Base-by-base conservation (phyloP, 2,329 filamentous ascomycete species). In the Macrophomina tecta region DNA sequence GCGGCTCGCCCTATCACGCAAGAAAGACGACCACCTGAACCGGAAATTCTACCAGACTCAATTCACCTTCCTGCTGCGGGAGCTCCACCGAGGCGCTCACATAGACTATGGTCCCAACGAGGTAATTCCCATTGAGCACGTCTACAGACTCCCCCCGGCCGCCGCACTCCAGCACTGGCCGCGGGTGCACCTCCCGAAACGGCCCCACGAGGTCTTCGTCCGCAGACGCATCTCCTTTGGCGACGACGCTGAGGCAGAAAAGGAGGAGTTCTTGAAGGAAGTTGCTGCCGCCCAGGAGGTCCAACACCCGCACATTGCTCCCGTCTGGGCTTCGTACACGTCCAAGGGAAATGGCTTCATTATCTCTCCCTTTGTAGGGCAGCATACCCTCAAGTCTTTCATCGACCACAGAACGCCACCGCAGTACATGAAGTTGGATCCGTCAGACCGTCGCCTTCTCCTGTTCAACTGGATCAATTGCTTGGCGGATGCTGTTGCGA, bases 401-500 rank as follows among this genome's bases (percentile, higher is more conserved):
- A 83, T 93, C 68, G 83, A 87, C 16, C 87, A 86, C 62, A 76
- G 82, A 4, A 86, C 86, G 5, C 88, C 90, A 2, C 80, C 84
- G 28, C 84, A 86, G 28, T 84, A 90, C 75, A 89, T 90, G 72
- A 85, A 84, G 63, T 75, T 92, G 11, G 72, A 85, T 3, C 90
- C 91, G 73, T 81, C 82, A 61, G 83, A 86, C 48, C 83, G 89
- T 32, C 83, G 88, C 40, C 80, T 82, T 53, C 79, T 90, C 16
- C 75, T 92, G 5, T 82, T 92, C 74, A 89, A 91, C 75, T 93
- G 91, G 91, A 86, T 93, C 72, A 87, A 91, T 72, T 93, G 91
- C 74, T 82, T 93, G 4, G 83, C 85, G 48, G 89, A 92, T 74
- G 88, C 90, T 1, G 74, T 93, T 16, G 86, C 88, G 64, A 90